Base-by-base conservation (phyloP, 192 early-diverging fungal genomes). In the Mortierella alpina region DNA sequence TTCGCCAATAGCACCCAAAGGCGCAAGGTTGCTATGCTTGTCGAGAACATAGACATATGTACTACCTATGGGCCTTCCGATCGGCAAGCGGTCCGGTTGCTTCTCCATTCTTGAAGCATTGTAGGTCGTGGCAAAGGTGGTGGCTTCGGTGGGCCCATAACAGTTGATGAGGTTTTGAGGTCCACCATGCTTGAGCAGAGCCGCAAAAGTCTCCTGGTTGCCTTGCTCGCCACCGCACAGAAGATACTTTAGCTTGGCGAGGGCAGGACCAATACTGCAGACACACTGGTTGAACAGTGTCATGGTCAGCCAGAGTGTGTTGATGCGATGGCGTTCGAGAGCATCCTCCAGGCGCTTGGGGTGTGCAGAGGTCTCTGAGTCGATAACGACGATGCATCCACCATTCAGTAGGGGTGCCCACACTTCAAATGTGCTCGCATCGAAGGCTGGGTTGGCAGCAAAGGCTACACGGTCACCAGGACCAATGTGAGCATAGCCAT, bases 1-100 rank as follows among this genome's bases (percentile, higher is more conserved):
- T 44, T 85, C 84, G 4, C 84, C 84, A 23, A 68, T 55, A 7
- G 55, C 75, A 10, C 84, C 84, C 6, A 75, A 17, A 7, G 83
- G 78, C 13, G 75, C 79, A 15, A 72, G 83, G 7, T 56, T 22
- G 6, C 11, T 6, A 12, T 56, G 57, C 23, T 22, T 23, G 46
- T 84, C 79, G 42, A 84, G 62, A 5, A 84, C 57, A 46, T 84
- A 84, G 9, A 68, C 41, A 1, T 49, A 47, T 18, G 57, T 58
- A 42, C 63, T 1, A 31, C 23, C 9, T 69, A 50, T 9, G 3
- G 76, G 75, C 5, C 52, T 54, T 8, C 79, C 79, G 5, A 84
- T 70, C 15, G 70, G 73, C 1, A 75, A 62, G 49, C 49, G 20
- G 31, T 55, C 31, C 31, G 31, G 11, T 45, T 20, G 31, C 8